Evolutionary conservation across 768 basidiomycete species (phyloP), one percentile per base, ranked within the genome.

Genomic region (Lactarius hengduanensis): DNA sequence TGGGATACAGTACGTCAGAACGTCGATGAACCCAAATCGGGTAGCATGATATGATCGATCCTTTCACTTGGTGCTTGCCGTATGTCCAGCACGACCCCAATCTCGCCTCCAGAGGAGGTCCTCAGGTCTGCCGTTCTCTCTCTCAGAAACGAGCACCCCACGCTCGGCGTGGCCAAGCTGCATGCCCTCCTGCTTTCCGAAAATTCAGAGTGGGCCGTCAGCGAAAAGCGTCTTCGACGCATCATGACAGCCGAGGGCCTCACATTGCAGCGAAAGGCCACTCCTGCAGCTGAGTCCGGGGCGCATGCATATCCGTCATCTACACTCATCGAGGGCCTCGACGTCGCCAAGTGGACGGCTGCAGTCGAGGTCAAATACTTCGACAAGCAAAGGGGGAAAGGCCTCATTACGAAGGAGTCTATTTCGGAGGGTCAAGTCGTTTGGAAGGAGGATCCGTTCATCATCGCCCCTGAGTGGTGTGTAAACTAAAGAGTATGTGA

Each of bases 401-500:
- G 94, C 0, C 78, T 96, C 41, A 84, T 95, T 0, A 91, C 92
- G 1, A 83, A 77, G 40, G 83, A 86, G 59, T 79, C 81, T 36
- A 89, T 96, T 61, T 77, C 78, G 30, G 83, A 86, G 71, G 91
- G 89, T 0, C 91, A 95, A 68, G 78, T 85, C 4, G 74, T 96
- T 20, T 95, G 94, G 92, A 88, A 86, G 65, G 93, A 96, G 73
- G 90, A 92, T 72, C 91, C 91, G 1, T 92, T 88, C 72, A 76
- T 89, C 55, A 76, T 92, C 26, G 88, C 90, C n/a, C 86, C 91
- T n/a, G 89, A 91, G 77, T 91, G 88, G 89, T 91, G 74, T 67
- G 80, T 53, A 53, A 53, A 53, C 13, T 50, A 53, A 53, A 26
- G 10, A 26, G 50, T 53, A 53, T 53, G 50, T 53, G 26, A 26